Evolutionary conservation across 2,329 filamentous ascomycete species (phyloP), one percentile per base, ranked within the genome.

Genomic region (Neodidymelliopsis sp.): DNA sequence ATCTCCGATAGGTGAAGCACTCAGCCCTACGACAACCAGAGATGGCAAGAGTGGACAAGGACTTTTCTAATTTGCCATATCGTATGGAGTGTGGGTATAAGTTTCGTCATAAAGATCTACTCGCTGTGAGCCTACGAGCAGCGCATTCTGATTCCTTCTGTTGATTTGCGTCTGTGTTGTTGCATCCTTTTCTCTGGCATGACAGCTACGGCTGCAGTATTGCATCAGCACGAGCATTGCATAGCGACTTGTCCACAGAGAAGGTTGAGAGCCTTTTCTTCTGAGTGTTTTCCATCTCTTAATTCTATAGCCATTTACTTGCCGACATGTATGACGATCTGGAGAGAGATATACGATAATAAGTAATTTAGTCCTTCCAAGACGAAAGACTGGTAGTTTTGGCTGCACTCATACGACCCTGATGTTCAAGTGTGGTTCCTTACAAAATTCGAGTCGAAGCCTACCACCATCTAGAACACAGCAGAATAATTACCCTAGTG

Each of bases 161-260:
- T 19, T 8, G 38, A 30, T 27, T 19, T 40, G 31, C n/a, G 12
- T 34, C n/a, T 40, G n/a, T 10, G 20, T 33, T 39, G 8, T 16
- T 25, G 16, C 13, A n/a, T 36, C n/a, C 25, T 2, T 2, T 15
- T 35, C 12, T 15, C 12, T 13, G 16, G 12, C 12, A n/a, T 9
- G 25, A 30, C 24, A 38, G 33, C 22, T 13, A 43, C 43, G 38
- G 46, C 34, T 15, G 35, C 35, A 38, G 35, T 50, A 34, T 18
- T 41, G 53, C 59, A 55, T 59, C 52, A 50, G 50, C 51, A 58
- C 45, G 24, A 47, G 51, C 57, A 56, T 51, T 60, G 53, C 57
- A 48, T 54, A 56, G 59, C 53, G 57, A 49, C 41, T 18, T 40
- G 31, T 28, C 28, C n/a, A n/a, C n/a, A n/a, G n/a, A n/a, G n/a